Evolutionary conservation across 2,329 filamentous ascomycete genomes (phyloP).

Genomic region (Monosporascus ibericus): DNA sequence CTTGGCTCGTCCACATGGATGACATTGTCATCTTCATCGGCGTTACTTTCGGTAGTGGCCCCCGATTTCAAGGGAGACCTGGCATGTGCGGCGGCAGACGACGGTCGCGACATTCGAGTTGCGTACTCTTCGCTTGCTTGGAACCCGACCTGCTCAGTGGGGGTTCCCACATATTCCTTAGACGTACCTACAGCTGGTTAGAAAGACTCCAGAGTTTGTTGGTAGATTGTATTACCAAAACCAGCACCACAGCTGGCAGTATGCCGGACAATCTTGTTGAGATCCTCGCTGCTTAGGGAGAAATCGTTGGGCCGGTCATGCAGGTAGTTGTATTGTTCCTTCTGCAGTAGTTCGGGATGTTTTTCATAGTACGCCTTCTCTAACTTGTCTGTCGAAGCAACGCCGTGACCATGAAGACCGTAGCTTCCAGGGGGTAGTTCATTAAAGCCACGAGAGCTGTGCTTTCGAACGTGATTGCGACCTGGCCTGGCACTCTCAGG

Average conservation of each 20-base stretch:
- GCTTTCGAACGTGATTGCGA: conserved; percentile 61
- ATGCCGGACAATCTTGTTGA: conserved; percentile 82
- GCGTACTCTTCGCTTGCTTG: conserved; percentile 80
- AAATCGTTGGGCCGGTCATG: conserved; percentile 61
- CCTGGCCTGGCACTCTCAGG: conserved; percentile 28
- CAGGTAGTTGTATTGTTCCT: conserved; percentile 58
- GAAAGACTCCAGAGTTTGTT: conserved; percentile 24
- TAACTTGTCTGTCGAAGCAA: conserved; percentile 70
- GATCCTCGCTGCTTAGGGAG: conserved; percentile 80
- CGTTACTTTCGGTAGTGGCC: conserved; percentile 11
- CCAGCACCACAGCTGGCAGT: conserved; percentile 51
- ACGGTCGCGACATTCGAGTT: conserved; percentile 59
- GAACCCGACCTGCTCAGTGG: conserved; percentile 86
- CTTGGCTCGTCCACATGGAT: conserved; percentile 73
- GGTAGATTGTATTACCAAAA: conserved; percentile 38
- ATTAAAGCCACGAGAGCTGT: conserved; percentile 64
- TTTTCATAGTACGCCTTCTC: conserved; percentile 91
- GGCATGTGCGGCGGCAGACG: conserved; percentile 33
- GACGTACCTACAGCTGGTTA: conserved; percentile 51
- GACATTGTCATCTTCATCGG: conserved; percentile 48
- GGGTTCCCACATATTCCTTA: conserved; percentile 61
- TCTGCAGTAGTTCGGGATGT: conserved; percentile 74
- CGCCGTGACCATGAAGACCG: conserved; percentile 82
- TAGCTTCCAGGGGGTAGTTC: conserved; percentile 81
- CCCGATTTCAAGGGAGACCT: conserved; percentile 26